phyloP scores from a whole-genome alignment of 2,329 filamentous ascomycete genomes.

The Erysiphe pulchra region DNA sequence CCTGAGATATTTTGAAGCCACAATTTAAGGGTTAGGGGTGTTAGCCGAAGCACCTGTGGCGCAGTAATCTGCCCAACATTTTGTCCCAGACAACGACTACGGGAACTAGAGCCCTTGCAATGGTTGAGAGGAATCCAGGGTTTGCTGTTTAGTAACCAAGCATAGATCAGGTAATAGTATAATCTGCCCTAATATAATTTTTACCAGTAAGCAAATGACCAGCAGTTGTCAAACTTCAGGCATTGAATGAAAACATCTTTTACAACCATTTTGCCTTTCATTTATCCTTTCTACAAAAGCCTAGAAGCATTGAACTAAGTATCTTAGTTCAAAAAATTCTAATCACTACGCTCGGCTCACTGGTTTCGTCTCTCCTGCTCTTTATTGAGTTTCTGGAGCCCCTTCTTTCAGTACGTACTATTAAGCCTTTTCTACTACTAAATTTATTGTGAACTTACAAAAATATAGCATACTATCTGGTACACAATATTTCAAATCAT shows the following conservation, averaged over 20 bases:
- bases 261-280: too few relatives aligned
- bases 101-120: background rate
- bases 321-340: too few relatives aligned
- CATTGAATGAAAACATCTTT: too few relatives aligned
- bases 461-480: too few relatives aligned
- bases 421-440: background rate
- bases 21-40: background rate
- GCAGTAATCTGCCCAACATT: background rate
- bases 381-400: constrained; percentile 14
- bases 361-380: constrained; percentile 8
- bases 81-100: background rate
- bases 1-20: background rate
- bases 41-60: background rate
- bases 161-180: too few relatives aligned
- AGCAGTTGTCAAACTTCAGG: too few relatives aligned
- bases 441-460: background rate
- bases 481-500: constrained; percentile 20
- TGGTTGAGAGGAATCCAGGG: background rate
- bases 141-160: background rate
- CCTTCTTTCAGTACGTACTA: constrained; percentile 4
- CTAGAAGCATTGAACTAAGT: too few relatives aligned
- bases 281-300: too few relatives aligned
- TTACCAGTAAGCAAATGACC: too few relatives aligned
- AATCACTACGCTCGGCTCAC: too few relatives aligned
- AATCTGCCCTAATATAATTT: too few relatives aligned